Conservation (phyloP, 108 stramenopile species). For the Cylindrotheca fusiformis region DNA sequence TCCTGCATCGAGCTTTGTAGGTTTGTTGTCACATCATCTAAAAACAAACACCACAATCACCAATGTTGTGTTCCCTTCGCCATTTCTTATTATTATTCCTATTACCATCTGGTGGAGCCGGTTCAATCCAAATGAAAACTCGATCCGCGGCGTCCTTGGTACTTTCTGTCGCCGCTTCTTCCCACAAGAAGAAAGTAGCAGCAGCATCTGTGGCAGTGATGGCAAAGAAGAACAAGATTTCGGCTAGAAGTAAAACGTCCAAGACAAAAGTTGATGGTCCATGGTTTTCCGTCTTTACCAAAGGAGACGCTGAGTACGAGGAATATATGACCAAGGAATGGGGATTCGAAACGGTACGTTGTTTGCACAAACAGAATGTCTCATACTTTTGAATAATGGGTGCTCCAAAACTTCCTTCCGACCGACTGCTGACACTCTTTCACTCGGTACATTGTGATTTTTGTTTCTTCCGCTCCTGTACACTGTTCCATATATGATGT, state of each 20-base stretch:
- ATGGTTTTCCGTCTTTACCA: constrained; percentile 53
- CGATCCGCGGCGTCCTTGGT: not conserved
- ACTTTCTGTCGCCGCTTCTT: not conserved
- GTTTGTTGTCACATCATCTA: no score
- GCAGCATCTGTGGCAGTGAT: no score
- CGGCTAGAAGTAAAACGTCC: no score
- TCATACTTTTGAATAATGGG: not conserved
- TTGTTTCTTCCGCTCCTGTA: not conserved
- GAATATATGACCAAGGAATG: constrained; percentile 63
- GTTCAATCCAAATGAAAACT: not conserved
- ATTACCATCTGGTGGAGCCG: no score
- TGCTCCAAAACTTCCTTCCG: not conserved
- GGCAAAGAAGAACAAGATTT: no score
- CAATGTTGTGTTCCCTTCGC: no score
- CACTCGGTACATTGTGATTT: not conserved
- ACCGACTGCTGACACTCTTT: not conserved
- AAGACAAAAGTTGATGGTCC: constrained; percentile 10
- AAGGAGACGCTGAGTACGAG: constrained; percentile 48
- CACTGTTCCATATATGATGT: not conserved
- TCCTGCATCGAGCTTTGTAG: no score
- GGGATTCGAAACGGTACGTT: constrained; percentile 44
- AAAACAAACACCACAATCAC: no score
- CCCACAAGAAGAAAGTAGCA: not conserved
- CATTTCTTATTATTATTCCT: no score
- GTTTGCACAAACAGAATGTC: not conserved